phyloP scores from a whole-genome alignment of 2,329 filamentous ascomycete species.

The Stachybotrys echinatus region DNA sequence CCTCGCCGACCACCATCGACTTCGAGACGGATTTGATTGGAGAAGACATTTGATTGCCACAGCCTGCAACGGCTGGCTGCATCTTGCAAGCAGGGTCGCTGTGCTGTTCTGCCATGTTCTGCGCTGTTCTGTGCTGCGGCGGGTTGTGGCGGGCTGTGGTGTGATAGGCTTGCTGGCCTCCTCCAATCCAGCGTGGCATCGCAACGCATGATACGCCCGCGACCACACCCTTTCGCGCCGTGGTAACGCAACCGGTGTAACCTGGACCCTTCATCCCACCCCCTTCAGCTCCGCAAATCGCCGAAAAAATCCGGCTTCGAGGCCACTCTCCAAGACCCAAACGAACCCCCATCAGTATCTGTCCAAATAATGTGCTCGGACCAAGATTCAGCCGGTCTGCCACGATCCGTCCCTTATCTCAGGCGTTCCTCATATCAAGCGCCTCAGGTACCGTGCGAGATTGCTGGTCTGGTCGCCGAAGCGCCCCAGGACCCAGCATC shows the following conservation, averaged over 20 bases:
- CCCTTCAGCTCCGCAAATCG: background rate
- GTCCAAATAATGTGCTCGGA: background rate
- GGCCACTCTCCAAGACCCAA: too few relatives aligned
- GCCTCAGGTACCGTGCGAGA: background rate
- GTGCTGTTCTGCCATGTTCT: too few relatives aligned
- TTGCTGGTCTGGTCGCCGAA: background rate
- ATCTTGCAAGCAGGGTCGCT: too few relatives aligned
- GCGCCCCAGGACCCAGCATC: background rate
- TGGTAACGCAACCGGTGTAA: background rate
- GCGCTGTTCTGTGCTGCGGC: too few relatives aligned
- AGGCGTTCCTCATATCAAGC: background rate
- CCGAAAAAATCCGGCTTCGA: too few relatives aligned
- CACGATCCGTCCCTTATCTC: background rate
- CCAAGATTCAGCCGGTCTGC: background rate
- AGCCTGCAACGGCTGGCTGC: too few relatives aligned
- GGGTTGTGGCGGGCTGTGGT: too few relatives aligned
- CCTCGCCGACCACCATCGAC: background rate
- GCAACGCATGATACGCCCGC: too few relatives aligned
- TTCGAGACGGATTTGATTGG: too few relatives aligned
- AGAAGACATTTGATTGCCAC: too few relatives aligned
- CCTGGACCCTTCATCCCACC: background rate
- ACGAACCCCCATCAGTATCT: background rate
- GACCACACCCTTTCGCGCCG: background rate
- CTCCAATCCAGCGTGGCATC: background rate
- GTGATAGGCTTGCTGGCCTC: background rate